phyloP scores from a whole-genome alignment of 306 rosid genomes.

The Lablab purpureus region DNA sequence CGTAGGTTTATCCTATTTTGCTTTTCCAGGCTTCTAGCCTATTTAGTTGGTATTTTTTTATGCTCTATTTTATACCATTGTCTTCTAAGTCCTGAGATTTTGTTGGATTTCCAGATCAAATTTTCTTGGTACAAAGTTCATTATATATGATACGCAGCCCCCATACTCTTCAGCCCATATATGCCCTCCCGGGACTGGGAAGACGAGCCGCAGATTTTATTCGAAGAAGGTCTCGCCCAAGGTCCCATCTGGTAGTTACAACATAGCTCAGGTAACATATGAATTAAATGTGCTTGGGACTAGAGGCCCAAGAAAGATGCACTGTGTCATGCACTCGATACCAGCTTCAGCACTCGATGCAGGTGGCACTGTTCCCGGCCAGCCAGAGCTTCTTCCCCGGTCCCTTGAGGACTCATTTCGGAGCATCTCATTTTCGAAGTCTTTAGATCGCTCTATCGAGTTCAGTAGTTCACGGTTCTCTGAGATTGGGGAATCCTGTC shows the following conservation, averaged over 20 bases:
- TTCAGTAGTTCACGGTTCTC: conserved; percentile 85
- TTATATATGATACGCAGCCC: conserved; percentile 87
- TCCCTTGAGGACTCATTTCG: conserved; percentile 76
- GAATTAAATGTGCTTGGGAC: conserved; percentile 93
- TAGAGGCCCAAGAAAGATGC: conserved; percentile 95
- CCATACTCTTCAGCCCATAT: conserved; percentile 65
- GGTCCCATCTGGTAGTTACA: conserved; percentile 91
- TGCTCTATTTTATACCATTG: conserved; percentile 8
- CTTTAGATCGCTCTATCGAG: conserved; percentile 71
- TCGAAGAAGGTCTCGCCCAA: conserved; percentile 92
- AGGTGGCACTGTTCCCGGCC: conserved; percentile 80
- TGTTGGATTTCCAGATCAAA: conserved; percentile 72
- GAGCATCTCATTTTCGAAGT: conserved; percentile 78
- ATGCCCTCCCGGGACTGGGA: conserved; percentile 77
- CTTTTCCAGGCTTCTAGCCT: conserved; percentile 9
- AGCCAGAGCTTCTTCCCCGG: conserved; percentile 73
- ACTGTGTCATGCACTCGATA: conserved; percentile 88
- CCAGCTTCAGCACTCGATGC: conserved; percentile 80
- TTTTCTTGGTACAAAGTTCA: conserved; percentile 92
- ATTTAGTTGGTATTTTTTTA: not conserved
- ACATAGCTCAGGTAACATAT: conserved; percentile 90
- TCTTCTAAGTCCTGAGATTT: not conserved
- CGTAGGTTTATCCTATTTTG: conserved; percentile 12
- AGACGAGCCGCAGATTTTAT: conserved; percentile 80
- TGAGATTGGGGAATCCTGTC: conserved; percentile 60